Conservation (phyloP, 345 rosid species). For the Turritis glabra region DNA sequence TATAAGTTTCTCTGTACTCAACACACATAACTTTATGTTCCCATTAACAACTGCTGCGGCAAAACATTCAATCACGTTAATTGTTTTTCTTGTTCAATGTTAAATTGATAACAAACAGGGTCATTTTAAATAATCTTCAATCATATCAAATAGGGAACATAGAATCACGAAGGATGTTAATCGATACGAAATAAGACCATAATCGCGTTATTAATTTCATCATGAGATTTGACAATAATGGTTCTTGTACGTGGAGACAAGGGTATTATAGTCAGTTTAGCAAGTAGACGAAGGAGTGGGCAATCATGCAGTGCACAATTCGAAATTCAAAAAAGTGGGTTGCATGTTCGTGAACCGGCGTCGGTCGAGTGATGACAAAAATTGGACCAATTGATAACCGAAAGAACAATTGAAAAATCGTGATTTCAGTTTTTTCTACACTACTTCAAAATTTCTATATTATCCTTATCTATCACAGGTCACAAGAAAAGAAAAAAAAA, state of each 20-base stretch:
- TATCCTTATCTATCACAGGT: too few relatives aligned
- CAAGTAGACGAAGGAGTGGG: background rate
- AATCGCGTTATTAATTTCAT: background rate
- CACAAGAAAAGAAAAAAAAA: background rate
- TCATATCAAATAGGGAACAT: background rate
- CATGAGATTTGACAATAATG: background rate
- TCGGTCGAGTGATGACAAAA: background rate
- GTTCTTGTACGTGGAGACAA: background rate
- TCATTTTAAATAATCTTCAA: background rate
- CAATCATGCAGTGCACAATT: constrained; percentile 17
- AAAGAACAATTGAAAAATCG: background rate
- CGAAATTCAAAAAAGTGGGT: constrained; percentile 14
- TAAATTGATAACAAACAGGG: background rate
- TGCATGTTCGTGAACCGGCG: constrained; percentile 30
- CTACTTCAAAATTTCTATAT: background rate
- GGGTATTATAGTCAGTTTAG: background rate
- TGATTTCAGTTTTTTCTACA: background rate
- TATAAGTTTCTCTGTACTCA: too few relatives aligned
- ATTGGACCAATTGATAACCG: background rate
- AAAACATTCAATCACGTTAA: background rate
- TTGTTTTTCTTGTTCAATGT: background rate
- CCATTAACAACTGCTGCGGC: background rate
- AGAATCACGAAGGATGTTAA: background rate
- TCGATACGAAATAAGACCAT: background rate
- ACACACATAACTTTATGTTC: too few relatives aligned